Evolutionary conservation across 345 rosid genomes (phyloP), one percentile per base, ranked within the genome.

Genomic region (Punica granatum): DNA sequence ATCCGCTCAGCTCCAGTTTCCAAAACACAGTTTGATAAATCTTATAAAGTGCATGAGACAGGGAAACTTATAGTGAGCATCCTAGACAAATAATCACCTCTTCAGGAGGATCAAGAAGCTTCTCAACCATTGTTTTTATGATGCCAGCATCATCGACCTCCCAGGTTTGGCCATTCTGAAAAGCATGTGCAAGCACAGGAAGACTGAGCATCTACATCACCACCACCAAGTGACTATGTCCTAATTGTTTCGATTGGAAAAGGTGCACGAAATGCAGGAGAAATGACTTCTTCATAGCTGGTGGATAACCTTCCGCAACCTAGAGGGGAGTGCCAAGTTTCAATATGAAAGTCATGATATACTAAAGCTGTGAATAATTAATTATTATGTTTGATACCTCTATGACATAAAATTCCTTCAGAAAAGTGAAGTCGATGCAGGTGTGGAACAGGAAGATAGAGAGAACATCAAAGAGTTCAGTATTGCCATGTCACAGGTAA

Each of bases 31-130:
- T 53, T 21, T 51, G 66, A 35, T 12, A 34, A 32, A 35, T 16
- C 53, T 43, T 35, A 60, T 36, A 34, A 25, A 18, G 35, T 42
- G 53, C 65, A 53, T 56, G 60, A 26, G 69, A 43, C 56, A 56
- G 18, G 51, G 34, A 49, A 36, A 63, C 4, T 41, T 0, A 44
- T 7, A 28, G 37, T n/a, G 16, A 9, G 56, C 32, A 26, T 12
- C 36, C 31, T 25, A 16, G 5, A 54, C 42, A 51, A 34, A 53
- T 49, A 34, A 69, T 64, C 67, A 94, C 99, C 96, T 94, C 99
- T 81, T 94, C 99, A 26, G 99, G 99, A 73, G 99, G 99, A 82
- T 94, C 99, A 69, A 94, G 98, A 78, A 94, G 99, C 78, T 92
- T 89, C 84, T 94, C 99, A 34, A 91, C 99, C 66, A 94, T 88